Base-by-base conservation (phyloP, 2,329 filamentous ascomycete species). In the Scytalidium lignicola region DNA sequence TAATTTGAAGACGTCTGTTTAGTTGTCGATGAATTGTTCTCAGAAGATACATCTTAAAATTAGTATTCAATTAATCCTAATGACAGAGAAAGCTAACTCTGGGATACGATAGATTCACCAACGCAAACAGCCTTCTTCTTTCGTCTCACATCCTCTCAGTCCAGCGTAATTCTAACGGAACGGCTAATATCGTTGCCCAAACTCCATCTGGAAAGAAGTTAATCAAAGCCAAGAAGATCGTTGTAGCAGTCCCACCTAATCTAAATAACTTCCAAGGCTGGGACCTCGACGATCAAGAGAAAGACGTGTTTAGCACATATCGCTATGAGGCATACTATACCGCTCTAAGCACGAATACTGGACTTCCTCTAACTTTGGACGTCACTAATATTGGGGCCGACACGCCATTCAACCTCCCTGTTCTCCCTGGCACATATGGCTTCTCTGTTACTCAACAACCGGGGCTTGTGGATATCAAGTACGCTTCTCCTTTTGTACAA, bases 241-340 rank as follows among this genome's bases (percentile, higher is more conserved):
- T 77, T 10, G 61, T 71, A 17, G 59, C 71, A n/a, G 65, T 71
- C 8, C 73, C 72, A 0, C 72, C 70, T 2, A 62, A 61, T 23
- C 41, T 67, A 3, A 53, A 64, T 0, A 67, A 64, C 44, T 59
- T 75, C 3, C 4, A 47, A 0, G 57, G 55, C 0, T 71, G 72
- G 51, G 68, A 69, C 48, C 59, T 75, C 5, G 58, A 55, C 29
- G 1, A 43, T 0, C 37, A 54, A 0, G 74, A 78, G 48, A 44
- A 17, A 1, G 19, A 40, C 0, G 23, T 74, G 3, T 74, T 76
- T 47, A 17, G 48, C 2, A 62, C 71, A 48, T 71, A 71, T 51
- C 51, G 45, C n/a, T 63, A 65, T 48, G 63, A 53, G 0, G 64
- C 55, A 1, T 74, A 70, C 61, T 75, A 69, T 52, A 64, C 62